A percentile compares a stretch with the other conserved stretches of the same genome.
phyloP scores from a whole-genome alignment of 371 early-diverging fungal genomes.

The Apophysomyces variabilis region DNA sequence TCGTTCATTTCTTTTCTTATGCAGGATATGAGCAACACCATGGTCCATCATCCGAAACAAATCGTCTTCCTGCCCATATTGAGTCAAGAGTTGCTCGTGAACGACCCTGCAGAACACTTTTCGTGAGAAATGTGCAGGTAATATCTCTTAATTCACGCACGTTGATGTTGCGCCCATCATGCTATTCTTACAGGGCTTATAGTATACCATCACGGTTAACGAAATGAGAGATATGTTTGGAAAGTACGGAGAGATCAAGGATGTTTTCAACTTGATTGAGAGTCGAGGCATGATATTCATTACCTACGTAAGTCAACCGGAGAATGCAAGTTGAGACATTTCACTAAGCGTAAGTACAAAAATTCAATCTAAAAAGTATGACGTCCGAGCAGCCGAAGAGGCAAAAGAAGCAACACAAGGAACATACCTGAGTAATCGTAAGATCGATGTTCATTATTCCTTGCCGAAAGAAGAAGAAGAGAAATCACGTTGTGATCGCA shows the following conservation, averaged over 20 bases:
- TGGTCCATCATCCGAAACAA: slow-evolving; percentile 6
- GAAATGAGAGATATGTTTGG: slow-evolving; percentile 48
- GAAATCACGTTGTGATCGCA: slow-evolving; percentile 49
- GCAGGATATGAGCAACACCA: slow-evolving; percentile 12
- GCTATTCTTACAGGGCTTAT: slow-evolving; percentile 3
- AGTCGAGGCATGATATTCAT: slow-evolving; percentile 60
- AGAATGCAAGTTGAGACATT: not conserved
- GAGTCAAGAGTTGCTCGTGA: slow-evolving; percentile 53
- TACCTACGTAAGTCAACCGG: slow-evolving; percentile 49
- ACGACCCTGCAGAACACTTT: slow-evolving; percentile 57
- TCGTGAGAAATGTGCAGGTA: slow-evolving; percentile 64
- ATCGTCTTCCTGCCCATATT: slow-evolving; percentile 39
- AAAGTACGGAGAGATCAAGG: slow-evolving; percentile 55
- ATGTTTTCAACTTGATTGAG: slow-evolving; percentile 51
- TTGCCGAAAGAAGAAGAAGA: slow-evolving; percentile 61
- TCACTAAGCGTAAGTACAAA: not conserved
- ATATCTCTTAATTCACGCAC: slow-evolving; percentile 8
- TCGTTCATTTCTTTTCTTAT: slow-evolving; percentile 7
- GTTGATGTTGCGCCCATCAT: not conserved
- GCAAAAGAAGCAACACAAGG: slow-evolving; percentile 53
- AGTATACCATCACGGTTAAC: slow-evolving; percentile 10
- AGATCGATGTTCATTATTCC: slow-evolving; percentile 63
- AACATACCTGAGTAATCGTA: slow-evolving; percentile 40
- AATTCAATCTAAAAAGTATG: slow-evolving; percentile 37
- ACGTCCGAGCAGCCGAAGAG: slow-evolving; percentile 56